Conservation (phyloP, 257 asterid species). For the Verbascum thapsus region DNA sequence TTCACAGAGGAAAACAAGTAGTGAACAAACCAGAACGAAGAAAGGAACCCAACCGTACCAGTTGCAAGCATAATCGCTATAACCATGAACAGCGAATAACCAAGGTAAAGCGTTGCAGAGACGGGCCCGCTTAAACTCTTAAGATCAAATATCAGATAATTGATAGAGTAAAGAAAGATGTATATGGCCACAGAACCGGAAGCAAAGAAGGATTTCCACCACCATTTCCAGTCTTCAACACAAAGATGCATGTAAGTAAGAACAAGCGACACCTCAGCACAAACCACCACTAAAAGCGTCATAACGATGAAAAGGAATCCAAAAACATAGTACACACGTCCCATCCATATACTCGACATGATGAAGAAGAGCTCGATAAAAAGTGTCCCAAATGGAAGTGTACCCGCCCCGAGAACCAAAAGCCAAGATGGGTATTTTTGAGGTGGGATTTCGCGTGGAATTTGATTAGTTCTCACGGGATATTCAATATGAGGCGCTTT, state of each 20-base stretch:
- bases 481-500: conserved; percentile 77
- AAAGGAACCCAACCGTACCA: conserved; percentile 80
- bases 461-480: conserved; percentile 81
- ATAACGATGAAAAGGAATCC: conserved; percentile 75
- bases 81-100: conserved; percentile 82
- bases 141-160: conserved; percentile 71
- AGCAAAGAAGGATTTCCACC: conserved; percentile 93
- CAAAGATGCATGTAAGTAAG: conserved; percentile 89
- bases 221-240: conserved; percentile 91
- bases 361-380: conserved; percentile 89
- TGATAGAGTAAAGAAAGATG: conserved; percentile 74
- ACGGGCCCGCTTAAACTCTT: conserved; percentile 82
- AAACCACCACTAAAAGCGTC: conserved; percentile 67
- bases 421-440: conserved; percentile 90
- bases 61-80: conserved; percentile 82
- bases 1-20: conserved; percentile 83
- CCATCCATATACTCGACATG: conserved; percentile 95
- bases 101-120: conserved; percentile 86
- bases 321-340: conserved; percentile 82
- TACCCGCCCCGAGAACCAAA: conserved; percentile 80
- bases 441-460: conserved; percentile 82
- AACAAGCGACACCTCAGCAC: conserved; percentile 89
- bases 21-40: conserved; percentile 89
- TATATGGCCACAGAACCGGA: conserved; percentile 80
- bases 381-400: conserved; percentile 86